phyloP scores from a whole-genome alignment of 768 basidiomycete genomes.

The Trametes cingulata region DNA sequence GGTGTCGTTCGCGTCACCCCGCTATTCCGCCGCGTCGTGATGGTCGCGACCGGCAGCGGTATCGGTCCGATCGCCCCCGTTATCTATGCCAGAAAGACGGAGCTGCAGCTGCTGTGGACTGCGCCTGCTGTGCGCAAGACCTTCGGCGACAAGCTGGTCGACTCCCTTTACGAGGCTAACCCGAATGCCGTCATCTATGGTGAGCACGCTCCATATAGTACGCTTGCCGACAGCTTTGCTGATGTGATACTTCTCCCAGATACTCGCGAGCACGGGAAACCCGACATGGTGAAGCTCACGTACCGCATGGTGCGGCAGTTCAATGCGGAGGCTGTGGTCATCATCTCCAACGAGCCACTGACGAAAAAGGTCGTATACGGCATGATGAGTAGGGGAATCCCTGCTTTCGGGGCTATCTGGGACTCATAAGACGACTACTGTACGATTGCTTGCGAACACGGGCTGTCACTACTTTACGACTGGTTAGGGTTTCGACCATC shows the following conservation, averaged over 20 bases:
- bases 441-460: too few relatives aligned
- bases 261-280: slow-evolving; percentile 33
- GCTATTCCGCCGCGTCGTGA: slow-evolving; percentile 51
- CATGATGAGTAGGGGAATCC: slow-evolving; percentile 55
- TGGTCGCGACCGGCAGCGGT: slow-evolving; percentile 57
- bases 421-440: slow-evolving; percentile 39
- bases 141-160: slow-evolving; percentile 58
- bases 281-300: slow-evolving; percentile 35
- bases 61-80: slow-evolving; percentile 58
- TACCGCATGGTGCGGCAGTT: slow-evolving; percentile 33
- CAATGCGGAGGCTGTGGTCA: slow-evolving; percentile 47
- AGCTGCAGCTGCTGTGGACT: slow-evolving; percentile 56
- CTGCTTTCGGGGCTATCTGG: slow-evolving; percentile 60
- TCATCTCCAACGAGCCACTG: slow-evolving; percentile 56
- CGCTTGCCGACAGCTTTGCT: not conserved
- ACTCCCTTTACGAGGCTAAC: slow-evolving; percentile 48
- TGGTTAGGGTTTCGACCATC: too few relatives aligned
- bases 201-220: slow-evolving; percentile 24
- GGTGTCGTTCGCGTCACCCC: slow-evolving; percentile 54
- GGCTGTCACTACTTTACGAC: not conserved
- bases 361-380: slow-evolving; percentile 52
- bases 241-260: slow-evolving; percentile 8
- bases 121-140: slow-evolving; percentile 57
- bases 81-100: slow-evolving; percentile 47
- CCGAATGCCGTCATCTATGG: slow-evolving; percentile 58